A percentile compares a stretch with the other conserved stretches of the same genome.
phyloP scores from a whole-genome alignment of 2,329 filamentous ascomycete genomes.

The Paraphoma chrysanthemicola region DNA sequence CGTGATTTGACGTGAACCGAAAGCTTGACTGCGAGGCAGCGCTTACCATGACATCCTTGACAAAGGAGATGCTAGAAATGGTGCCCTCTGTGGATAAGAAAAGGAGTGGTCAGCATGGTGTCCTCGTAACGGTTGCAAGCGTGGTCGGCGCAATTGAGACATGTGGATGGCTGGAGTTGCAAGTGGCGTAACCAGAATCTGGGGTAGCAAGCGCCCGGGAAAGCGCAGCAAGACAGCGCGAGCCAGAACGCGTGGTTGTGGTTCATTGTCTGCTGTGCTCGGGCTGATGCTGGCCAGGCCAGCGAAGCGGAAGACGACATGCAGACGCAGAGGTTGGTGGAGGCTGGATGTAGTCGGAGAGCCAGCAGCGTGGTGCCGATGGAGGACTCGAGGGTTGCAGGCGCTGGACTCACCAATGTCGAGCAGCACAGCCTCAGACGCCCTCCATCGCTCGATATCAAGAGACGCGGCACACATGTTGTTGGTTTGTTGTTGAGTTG shows the following conservation, averaged over 20 bases:
- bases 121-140: constrained; percentile 23
- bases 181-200: constrained; percentile 38
- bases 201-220: constrained; percentile 32
- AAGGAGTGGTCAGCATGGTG: constrained; percentile 32
- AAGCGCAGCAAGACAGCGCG: constrained; percentile 22
- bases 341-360: constrained; percentile 28
- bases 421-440: constrained; percentile 60
- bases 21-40: constrained; percentile 19
- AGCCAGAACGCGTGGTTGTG: constrained; percentile 8
- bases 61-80: constrained; percentile 82
- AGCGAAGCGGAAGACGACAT: constrained; percentile 15
- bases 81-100: constrained; percentile 70
- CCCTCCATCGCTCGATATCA: constrained; percentile 37
- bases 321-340: constrained; percentile 19
- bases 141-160: constrained; percentile 13
- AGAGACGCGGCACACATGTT: constrained; percentile 37
- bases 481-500: constrained; percentile 27
- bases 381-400: constrained; percentile 21
- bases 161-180: constrained; percentile 25
- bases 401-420: constrained; percentile 62
- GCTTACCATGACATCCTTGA: constrained; percentile 81
- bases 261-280: constrained; percentile 21
- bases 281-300: constrained; percentile 10
- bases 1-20: constrained; percentile 7
- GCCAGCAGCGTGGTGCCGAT: constrained; percentile 9